A percentile compares a stretch with the other conserved stretches of the same genome.
Evolutionary conservation across 2,329 filamentous ascomycete genomes (phyloP).

Genomic region (Nemania sp.): DNA sequence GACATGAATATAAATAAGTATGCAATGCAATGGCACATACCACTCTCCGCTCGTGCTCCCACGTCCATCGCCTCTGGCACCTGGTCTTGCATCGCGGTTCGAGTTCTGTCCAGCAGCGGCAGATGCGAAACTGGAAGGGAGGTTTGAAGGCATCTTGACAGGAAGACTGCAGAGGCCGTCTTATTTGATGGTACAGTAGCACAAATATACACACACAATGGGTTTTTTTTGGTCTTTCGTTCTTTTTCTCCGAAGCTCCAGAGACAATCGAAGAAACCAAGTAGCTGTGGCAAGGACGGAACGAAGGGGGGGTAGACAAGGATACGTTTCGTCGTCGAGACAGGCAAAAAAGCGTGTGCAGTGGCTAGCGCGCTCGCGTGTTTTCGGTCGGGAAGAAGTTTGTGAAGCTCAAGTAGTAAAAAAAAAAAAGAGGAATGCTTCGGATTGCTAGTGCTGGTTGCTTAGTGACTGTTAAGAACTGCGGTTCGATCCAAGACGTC

Average conservation of each 20-base stretch:
- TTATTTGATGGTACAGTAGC: conserved; percentile 18
- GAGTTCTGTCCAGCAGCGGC: conserved; percentile 81
- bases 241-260: conserved; percentile 24
- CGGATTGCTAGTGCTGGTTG: conserved; percentile 8
- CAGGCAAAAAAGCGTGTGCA: conserved; percentile 10
- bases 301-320: conserved; percentile 5
- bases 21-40: conserved; percentile 62
- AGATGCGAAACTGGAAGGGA: conserved; percentile 86
- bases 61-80: conserved; percentile 68
- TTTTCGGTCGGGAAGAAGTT: conserved; percentile 3
- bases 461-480: conserved; percentile 3
- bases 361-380: conserved; percentile 29
- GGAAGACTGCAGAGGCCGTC: conserved; percentile 20
- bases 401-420: conserved; percentile 14
- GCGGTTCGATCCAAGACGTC: conserved; percentile 12
- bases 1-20: too few relatives aligned
- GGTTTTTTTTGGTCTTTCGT: conserved; percentile 13
- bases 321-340: conserved; percentile 17
- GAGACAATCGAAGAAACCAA: conserved; percentile 26
- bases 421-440: conserved; percentile 7
- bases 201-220: conserved; percentile 26
- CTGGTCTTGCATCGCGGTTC: conserved; percentile 69
- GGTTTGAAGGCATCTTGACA: conserved; percentile 74
- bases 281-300: conserved; percentile 21
- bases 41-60: conserved; percentile 75